Conservation (phyloP, 345 rosid species). For the Arabis alpina region DNA sequence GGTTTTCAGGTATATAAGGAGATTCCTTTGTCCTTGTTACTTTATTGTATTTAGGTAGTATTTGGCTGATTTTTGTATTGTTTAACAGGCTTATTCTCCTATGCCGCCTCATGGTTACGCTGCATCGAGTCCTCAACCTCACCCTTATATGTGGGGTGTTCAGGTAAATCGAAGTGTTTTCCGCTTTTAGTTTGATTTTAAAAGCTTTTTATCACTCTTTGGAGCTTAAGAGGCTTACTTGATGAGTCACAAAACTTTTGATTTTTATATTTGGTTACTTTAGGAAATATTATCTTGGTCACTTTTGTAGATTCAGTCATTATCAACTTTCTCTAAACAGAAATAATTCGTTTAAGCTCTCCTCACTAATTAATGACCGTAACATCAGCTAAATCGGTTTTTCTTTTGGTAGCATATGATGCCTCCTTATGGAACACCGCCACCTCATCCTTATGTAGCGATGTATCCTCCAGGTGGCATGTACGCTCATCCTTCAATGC, state of each 20-base stretch:
- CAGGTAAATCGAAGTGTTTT: slow-evolving; percentile 55
- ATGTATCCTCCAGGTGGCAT: slow-evolving; percentile 98
- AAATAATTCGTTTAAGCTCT: neutral
- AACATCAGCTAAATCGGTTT: neutral
- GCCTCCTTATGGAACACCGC: slow-evolving; percentile 97
- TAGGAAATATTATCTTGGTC: no score
- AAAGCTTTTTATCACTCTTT: no score
- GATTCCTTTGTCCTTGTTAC: slow-evolving; percentile 24
- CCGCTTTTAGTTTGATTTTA: neutral
- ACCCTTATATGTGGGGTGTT: slow-evolving; percentile 99
- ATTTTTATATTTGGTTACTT: no score
- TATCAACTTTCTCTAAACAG: no score
- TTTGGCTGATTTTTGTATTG: slow-evolving; percentile 20
- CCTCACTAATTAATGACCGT: neutral
- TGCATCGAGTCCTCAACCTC: slow-evolving; percentile 96
- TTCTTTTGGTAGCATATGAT: slow-evolving; percentile 74
- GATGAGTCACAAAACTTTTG: no score
- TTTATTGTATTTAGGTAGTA: neutral
- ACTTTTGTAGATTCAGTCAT: no score
- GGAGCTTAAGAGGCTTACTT: no score
- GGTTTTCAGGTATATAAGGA: slow-evolving; percentile 78
- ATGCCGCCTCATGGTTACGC: slow-evolving; percentile 91
- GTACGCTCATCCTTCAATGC: slow-evolving; percentile 88
- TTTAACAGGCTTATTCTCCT: slow-evolving; percentile 80
- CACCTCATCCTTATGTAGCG: slow-evolving; percentile 92